A percentile compares a stretch with the other conserved stretches of the same genome.
These are phyloP conservation scores for Citrus glauca DNA, from an alignment of 345 rosid species.

Conservation along the genomic window DNA sequence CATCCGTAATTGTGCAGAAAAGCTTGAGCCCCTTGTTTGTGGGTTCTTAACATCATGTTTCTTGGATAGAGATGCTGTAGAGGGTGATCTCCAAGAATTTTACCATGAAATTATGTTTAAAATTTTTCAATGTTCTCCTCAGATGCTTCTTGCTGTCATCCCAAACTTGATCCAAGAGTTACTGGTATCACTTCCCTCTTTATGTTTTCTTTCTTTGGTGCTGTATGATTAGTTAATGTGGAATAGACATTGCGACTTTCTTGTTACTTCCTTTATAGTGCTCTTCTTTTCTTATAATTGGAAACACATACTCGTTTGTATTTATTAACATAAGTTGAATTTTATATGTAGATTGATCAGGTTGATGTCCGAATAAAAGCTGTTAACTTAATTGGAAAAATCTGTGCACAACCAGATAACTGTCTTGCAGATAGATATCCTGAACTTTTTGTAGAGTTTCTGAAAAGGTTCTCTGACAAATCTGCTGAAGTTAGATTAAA, in stretches of 20 bases:
- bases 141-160: slow-evolving; percentile 68
- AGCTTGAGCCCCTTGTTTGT: slow-evolving; percentile 69
- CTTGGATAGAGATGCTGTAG: slow-evolving; percentile 59
- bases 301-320: background rate
- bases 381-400: slow-evolving; percentile 68
- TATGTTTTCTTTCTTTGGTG: slow-evolving; percentile 6
- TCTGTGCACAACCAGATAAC: slow-evolving; percentile 52
- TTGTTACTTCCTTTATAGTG: background rate
- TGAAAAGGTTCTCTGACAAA: slow-evolving; percentile 86
- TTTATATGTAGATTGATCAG: slow-evolving; percentile 68
- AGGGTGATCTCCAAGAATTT: slow-evolving; percentile 60
- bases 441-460: slow-evolving; percentile 65
- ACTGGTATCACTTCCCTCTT: slow-evolving; percentile 39
- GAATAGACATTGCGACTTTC: background rate
- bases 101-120: slow-evolving; percentile 77
- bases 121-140: slow-evolving; percentile 70
- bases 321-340: background rate
- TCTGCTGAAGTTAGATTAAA: slow-evolving; percentile 82
- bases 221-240: background rate
- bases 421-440: slow-evolving; percentile 51
- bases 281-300: background rate
- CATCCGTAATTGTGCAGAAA: slow-evolving; percentile 60
- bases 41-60: slow-evolving; percentile 74
- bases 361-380: slow-evolving; percentile 90
- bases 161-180: slow-evolving; percentile 76